These are phyloP conservation scores for Chamaenerion angustifolium DNA, from an alignment of 345 rosid genomes.

Conservation along the genomic window DNA sequence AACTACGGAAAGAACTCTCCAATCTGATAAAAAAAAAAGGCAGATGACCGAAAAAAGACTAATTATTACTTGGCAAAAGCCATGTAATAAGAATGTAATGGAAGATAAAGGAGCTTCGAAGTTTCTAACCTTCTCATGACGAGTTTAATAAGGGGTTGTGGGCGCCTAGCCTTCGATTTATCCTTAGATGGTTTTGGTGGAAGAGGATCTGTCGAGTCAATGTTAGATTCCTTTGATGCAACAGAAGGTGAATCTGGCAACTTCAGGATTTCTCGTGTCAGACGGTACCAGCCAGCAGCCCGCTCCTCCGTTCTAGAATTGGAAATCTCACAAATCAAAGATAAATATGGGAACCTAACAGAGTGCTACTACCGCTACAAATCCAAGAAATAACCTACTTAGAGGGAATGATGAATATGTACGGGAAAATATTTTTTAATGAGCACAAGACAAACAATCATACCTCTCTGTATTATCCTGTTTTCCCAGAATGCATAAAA, in stretches of 20 bases:
- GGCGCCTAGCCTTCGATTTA: constrained; percentile 84
- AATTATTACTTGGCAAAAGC: neutral
- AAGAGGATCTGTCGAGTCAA: constrained; percentile 25
- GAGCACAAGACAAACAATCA: constrained; percentile 9
- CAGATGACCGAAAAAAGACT: no score
- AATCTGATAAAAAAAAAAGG: constrained; percentile 29
- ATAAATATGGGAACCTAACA: neutral
- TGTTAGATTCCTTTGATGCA: constrained; percentile 33
- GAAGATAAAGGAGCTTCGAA: no score
- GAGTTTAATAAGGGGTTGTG: constrained; percentile 89
- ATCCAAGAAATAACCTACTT: neutral
- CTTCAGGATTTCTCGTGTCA: constrained; percentile 94
- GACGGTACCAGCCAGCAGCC: constrained; percentile 95
- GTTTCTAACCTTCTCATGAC: constrained; percentile 92
- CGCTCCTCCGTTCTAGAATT: constrained; percentile 70
- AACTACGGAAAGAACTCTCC: constrained; percentile 98
- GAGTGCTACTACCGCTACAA: neutral
- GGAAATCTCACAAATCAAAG: neutral
- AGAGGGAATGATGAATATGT: neutral
- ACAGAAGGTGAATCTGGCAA: constrained; percentile 84
- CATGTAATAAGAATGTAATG: neutral
- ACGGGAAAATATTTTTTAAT: neutral
- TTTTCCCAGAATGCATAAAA: constrained; percentile 83
- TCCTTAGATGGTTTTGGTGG: constrained; percentile 51
- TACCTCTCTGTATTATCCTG: constrained; percentile 68